Evolutionary conservation across 2,329 filamentous ascomycete genomes (phyloP).

Genomic region (Lasiodiplodia citricola): DNA sequence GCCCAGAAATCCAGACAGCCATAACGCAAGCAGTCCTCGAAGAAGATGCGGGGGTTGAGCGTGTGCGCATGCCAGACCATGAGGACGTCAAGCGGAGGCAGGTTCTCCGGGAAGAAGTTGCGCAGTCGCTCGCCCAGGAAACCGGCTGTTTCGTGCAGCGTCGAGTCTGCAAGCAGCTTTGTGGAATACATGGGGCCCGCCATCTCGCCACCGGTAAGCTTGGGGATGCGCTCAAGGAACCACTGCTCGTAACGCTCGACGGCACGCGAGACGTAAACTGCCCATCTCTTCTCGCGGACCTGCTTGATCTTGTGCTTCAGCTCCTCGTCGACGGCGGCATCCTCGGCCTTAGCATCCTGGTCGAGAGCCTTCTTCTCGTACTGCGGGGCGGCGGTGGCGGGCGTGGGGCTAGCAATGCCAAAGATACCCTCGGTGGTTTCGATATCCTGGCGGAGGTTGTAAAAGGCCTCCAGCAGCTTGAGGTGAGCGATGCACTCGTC

Average conservation of each 20-base stretch:
- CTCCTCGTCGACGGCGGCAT: background rate
- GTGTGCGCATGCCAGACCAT: slow-evolving; percentile 83
- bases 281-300: slow-evolving; percentile 75
- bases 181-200: background rate
- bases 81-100: slow-evolving; percentile 63
- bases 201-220: background rate
- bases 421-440: slow-evolving; percentile 72
- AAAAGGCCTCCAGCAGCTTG: slow-evolving; percentile 72
- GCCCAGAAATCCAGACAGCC: slow-evolving; percentile 64
- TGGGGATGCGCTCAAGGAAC: slow-evolving; percentile 54
- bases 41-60: slow-evolving; percentile 75
- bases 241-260: slow-evolving; percentile 71
- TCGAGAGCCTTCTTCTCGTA: background rate
- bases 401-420: slow-evolving; percentile 50
- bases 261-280: slow-evolving; percentile 70
- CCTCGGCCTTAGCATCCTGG: background rate
- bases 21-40: slow-evolving; percentile 72
- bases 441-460: slow-evolving; percentile 69
- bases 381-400: background rate
- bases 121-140: background rate
- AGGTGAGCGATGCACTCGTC: slow-evolving; percentile 72
- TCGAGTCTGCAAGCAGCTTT: background rate
- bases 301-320: slow-evolving; percentile 1
- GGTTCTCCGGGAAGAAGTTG: slow-evolving; percentile 2
- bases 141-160: background rate